These are phyloP conservation scores for Volvariella surrecta DNA, from an alignment of 1,284 basidiomycete genomes.

Conservation along the genomic window DNA sequence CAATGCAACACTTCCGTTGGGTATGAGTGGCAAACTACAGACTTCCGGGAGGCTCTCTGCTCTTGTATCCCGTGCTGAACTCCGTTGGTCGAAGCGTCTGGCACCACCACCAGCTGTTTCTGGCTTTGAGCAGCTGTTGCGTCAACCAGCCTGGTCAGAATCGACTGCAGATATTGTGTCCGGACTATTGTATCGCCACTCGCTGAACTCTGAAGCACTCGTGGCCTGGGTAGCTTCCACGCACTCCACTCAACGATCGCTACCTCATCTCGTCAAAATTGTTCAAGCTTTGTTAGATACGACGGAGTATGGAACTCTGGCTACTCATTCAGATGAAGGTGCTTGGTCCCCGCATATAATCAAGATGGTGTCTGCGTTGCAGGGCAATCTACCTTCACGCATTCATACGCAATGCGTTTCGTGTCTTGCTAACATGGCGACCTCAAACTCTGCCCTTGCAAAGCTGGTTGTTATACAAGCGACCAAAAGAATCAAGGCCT, in stretches of 20 bases:
- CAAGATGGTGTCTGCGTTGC: too few species aligned
- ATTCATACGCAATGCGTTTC: background rate
- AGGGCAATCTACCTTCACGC: too few species aligned
- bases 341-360: too few species aligned
- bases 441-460: background rate
- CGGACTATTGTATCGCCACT: conserved; percentile 32
- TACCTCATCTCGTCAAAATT: conserved; percentile 25
- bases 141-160: conserved; percentile 28
- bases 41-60: conserved; percentile 10
- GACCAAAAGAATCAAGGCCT: background rate
- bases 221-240: conserved; percentile 19
- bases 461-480: background rate
- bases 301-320: too few species aligned
- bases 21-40: conserved; percentile 26
- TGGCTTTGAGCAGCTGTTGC: conserved; percentile 21
- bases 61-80: conserved; percentile 17
- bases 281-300: conserved; percentile 32
- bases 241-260: conserved; percentile 13
- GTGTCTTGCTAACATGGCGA: background rate
- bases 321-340: too few species aligned
- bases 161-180: conserved; percentile 31
- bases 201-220: conserved; percentile 13
- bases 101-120: too few species aligned
- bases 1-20: conserved; percentile 30
- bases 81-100: conserved; percentile 13